Evolutionary conservation across 768 basidiomycete species (phyloP).

Genomic region (Suillus decipiens): DNA sequence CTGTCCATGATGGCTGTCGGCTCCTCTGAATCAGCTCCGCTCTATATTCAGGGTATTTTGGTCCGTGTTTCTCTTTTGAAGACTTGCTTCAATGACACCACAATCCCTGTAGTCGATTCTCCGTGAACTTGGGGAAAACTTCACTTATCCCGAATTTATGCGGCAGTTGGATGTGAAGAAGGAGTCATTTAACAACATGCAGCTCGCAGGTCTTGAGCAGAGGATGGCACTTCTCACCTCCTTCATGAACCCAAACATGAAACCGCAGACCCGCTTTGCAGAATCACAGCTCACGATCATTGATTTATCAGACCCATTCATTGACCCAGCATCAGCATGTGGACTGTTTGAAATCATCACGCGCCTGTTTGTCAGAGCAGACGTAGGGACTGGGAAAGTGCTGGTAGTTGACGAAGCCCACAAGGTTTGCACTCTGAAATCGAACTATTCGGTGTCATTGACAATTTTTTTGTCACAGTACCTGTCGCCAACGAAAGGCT

Average conservation of each 20-base stretch:
- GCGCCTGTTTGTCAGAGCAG: conserved; percentile 61
- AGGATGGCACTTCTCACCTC: conserved; percentile 61
- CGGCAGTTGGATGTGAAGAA: conserved; percentile 46
- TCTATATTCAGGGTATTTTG: conserved; percentile 70
- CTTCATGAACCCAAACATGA: conserved; percentile 50
- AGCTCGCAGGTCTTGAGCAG: conserved; percentile 59
- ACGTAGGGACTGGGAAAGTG: conserved; percentile 64
- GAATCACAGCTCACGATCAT: conserved; percentile 65
- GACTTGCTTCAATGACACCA: conserved; percentile 2
- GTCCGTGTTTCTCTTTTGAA: conserved; percentile 38
- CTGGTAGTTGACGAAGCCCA: conserved; percentile 77
- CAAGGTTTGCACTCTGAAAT: conserved; percentile 44
- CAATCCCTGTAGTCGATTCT: conserved; percentile 51
- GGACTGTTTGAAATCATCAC: conserved; percentile 70
- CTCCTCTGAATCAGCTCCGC: conserved; percentile 58
- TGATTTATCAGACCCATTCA: conserved; percentile 73
- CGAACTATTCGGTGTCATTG: not conserved
- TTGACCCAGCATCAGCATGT: conserved; percentile 67
- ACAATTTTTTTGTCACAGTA: conserved; percentile 46
- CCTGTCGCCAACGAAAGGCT: conserved; percentile 46
- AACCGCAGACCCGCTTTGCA: conserved; percentile 44
- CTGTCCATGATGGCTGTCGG: conserved; percentile 75
- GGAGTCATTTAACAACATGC: conserved; percentile 55
- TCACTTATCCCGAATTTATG: conserved; percentile 53
- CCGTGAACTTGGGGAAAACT: conserved; percentile 62